phyloP scores from a whole-genome alignment of 805 yeast species.

The Candida taoyuanica region DNA sequence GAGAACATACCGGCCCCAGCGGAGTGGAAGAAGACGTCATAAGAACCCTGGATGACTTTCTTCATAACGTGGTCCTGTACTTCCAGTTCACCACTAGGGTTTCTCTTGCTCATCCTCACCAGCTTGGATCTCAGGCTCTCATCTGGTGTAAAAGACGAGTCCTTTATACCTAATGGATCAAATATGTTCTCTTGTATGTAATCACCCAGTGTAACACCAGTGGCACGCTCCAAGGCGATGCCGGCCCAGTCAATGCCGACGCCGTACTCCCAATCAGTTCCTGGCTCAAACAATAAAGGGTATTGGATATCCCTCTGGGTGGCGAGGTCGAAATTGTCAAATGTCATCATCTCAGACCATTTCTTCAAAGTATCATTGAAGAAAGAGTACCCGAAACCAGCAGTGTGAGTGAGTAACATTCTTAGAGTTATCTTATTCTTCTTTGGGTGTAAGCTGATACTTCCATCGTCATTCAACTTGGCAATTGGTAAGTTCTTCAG shows the following conservation, averaged over 20 bases:
- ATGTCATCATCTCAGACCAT: slow-evolving; percentile 19
- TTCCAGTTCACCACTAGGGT: slow-evolving; percentile 13
- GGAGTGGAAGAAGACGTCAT: slow-evolving; percentile 22
- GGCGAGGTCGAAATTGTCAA: slow-evolving; percentile 17
- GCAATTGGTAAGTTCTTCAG: slow-evolving; percentile 25
- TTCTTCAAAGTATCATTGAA: slow-evolving; percentile 22
- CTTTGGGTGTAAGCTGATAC: slow-evolving; percentile 21
- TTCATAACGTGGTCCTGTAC: slow-evolving; percentile 13
- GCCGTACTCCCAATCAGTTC: slow-evolving; percentile 34
- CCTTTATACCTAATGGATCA: slow-evolving; percentile 29
- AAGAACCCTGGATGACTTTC: slow-evolving; percentile 1
- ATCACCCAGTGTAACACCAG: slow-evolving; percentile 28
- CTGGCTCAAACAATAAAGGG: slow-evolving; percentile 35
- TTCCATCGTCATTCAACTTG: slow-evolving; percentile 24
- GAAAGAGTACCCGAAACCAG: slow-evolving; percentile 36
- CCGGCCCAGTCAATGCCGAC: slow-evolving; percentile 36
- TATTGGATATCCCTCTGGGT: slow-evolving; percentile 14
- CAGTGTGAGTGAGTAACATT: slow-evolving; percentile 34
- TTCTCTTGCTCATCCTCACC: slow-evolving; percentile 24
- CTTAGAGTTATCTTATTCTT: slow-evolving; percentile 31
- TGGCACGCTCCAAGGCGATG: slow-evolving; percentile 27
- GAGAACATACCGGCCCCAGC: slow-evolving; percentile 44
- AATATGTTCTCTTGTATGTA: slow-evolving; percentile 28
- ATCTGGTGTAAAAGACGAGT: slow-evolving; percentile 26
- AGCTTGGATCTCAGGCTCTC: slow-evolving; percentile 17